Evolutionary conservation across 345 rosid species (phyloP), one percentile per base, ranked within the genome.

Genomic region (Sisymbrium altissimum): DNA sequence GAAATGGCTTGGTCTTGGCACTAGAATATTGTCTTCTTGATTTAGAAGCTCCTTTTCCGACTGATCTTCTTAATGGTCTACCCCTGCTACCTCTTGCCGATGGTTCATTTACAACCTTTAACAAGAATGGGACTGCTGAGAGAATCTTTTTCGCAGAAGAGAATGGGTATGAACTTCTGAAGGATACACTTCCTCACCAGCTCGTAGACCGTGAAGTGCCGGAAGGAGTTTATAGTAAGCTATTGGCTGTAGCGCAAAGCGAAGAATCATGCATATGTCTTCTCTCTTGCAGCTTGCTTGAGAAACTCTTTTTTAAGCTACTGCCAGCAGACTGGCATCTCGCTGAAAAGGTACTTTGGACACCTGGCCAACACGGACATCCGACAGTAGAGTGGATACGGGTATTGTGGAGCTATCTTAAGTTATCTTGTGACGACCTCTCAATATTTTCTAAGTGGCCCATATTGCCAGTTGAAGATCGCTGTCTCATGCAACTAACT

Each of bases 1-100:
- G 86, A 69, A 79, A 35, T 79, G 91, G 92, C 67, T 82, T 84
- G 81, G 68, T 87, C 66, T 78, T 90, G 80, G 77, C 89, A 66
- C 89, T 93, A 78, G 98, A 93, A 65, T 93, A 93, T 81, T 93
- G 98, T 83, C 84, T 93, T 65, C 83, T 84, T 86, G 98, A 90
- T 82, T 80, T 82, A 54, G 53, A 74, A 66, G 74, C 71, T 78
- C 87, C 92, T n/a, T 73, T 63, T 81, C 80, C 56, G 57, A 74
- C 75, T 39, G 85, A 84, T 66, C 64, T 59, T 78, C 76, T 93
- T 78, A 84, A 78, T 80, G 97, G 97, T 81, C 83, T 93, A 81
- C 84, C 92, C 65, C 75, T 93, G 84, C 76, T 93, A 79, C 97
- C 97, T 54, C 93, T 93, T 54, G 88, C 92, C 15, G 83, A 90